These are phyloP conservation scores for Aphelidium insulamus DNA, from an alignment of 371 early-diverging fungal genomes.

Conservation along the genomic window DNA sequence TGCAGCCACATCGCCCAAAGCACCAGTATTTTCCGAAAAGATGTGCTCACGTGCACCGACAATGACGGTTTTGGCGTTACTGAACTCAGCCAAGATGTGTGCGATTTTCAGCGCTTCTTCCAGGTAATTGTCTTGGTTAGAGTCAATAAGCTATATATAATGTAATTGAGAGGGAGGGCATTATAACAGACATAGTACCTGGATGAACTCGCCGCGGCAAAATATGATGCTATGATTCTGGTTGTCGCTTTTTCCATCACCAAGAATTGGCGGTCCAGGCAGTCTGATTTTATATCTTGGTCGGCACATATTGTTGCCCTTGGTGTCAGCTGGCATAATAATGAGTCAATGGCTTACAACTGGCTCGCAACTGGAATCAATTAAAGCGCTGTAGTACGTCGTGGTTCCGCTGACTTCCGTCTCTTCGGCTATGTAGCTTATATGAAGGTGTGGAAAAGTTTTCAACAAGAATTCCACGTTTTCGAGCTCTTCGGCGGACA, in stretches of 20 bases:
- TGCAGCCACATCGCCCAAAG: slow-evolving; percentile 72
- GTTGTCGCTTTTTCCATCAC: slow-evolving; percentile 79
- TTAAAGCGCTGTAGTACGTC: slow-evolving; percentile 39
- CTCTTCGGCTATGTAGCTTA: slow-evolving; percentile 56
- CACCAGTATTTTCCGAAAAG: slow-evolving; percentile 69
- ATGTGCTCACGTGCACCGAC: slow-evolving; percentile 79
- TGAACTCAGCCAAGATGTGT: slow-evolving; percentile 60
- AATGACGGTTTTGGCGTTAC: slow-evolving; percentile 26
- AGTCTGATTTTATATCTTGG: slow-evolving; percentile 51
- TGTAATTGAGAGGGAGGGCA: not conserved
- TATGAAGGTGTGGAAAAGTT: slow-evolving; percentile 54
- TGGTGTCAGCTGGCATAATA: slow-evolving; percentile 42
- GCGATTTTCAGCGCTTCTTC: slow-evolving; percentile 74
- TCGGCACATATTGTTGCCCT: no score
- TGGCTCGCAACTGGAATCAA: slow-evolving; percentile 50
- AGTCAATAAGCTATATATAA: slow-evolving; percentile 42
- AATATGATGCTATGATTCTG: slow-evolving; percentile 71
- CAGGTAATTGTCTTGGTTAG: slow-evolving; percentile 79
- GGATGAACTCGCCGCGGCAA: slow-evolving; percentile 61
- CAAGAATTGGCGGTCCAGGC: slow-evolving; percentile 70
- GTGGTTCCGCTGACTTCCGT: slow-evolving; percentile 28
- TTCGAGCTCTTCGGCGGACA: slow-evolving; percentile 47
- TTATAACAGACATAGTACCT: no score
- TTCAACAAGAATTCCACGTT: slow-evolving; percentile 51
- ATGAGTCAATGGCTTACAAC: no score